Percentiles rank a stretch among this genome's conserved stretches.
Evolutionary conservation across 164 flowering plant species (phyloP).

Genomic region (Kingdonia uniflora): DNA sequence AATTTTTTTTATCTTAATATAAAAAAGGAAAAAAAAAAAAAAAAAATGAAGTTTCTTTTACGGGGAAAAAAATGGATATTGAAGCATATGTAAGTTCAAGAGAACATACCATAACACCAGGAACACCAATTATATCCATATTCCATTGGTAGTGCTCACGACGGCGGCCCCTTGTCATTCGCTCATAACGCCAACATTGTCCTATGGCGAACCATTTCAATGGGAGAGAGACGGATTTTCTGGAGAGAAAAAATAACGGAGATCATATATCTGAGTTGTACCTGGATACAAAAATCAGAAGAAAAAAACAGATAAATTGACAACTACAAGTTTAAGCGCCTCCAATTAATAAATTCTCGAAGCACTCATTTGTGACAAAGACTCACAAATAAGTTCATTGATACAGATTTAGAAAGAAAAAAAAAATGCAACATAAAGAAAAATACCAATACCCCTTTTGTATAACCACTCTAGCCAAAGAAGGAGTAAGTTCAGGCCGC

Average conservation of each 20-base stretch:
- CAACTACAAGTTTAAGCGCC: background rate
- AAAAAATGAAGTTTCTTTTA: too few relatives aligned
- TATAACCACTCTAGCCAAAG: conserved; percentile 85
- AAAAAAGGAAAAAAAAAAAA: background rate
- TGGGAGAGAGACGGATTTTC: conserved; percentile 85
- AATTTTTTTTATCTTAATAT: background rate
- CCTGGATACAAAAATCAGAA: conserved; percentile 41
- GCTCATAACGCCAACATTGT: conserved; percentile 96
- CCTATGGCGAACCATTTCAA: conserved; percentile 96
- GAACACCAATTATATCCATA: conserved; percentile 95
- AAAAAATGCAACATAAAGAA: background rate
- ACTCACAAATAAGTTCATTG: too few relatives aligned
- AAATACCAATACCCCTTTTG: conserved; percentile 70
- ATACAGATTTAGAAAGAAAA: background rate
- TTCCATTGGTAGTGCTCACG: conserved; percentile 99
- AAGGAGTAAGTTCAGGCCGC: conserved; percentile 98
- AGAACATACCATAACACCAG: conserved; percentile 57
- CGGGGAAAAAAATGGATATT: too few relatives aligned
- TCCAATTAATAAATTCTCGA: background rate
- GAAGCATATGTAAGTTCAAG: too few relatives aligned
- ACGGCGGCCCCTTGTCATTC: conserved; percentile 92
- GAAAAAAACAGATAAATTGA: conserved; percentile 8
- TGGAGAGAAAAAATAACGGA: conserved; percentile 59
- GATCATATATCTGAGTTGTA: conserved; percentile 44
- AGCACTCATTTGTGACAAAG: background rate